Evolutionary conservation across 192 early-diverging fungal genomes (phyloP), one percentile per base, ranked within the genome.

Genomic region (Blastocladiella britannica): DNA sequence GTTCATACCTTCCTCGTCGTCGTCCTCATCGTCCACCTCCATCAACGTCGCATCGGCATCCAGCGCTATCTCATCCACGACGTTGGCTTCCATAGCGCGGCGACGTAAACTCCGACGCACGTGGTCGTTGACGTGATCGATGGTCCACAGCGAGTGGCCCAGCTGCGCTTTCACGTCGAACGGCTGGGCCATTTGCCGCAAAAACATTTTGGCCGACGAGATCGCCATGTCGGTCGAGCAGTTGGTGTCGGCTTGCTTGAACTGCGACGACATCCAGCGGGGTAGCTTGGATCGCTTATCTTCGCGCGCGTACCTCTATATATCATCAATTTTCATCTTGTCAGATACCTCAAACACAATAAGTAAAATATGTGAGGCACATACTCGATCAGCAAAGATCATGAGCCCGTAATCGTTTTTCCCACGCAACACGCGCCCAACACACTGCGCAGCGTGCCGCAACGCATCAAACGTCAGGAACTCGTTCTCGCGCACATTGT

Each of bases 391-490:
- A 1, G 92, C 92, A 77, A 99, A 87, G 29, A 99, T 81, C 96
- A 99, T 99, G 52, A 99, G 65, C 23, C 96, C 96, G 60, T 99
- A 99, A 69, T 99, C 96, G 0, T 84, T 89, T 64, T 99, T 99
- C 59, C 96, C 96, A 31, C 96, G 76, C 61, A 99, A 57, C 30
- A 97, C 96, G 53, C 96, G 79, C 24, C 96, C 96, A 22, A 99
- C 85, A 69, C 96, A 99, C 72, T 99, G 96, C 15, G 96, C 93
- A 58, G 92, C 96, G 71, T 99, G 96, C 5, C 96, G 82, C 70
- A 99, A 82, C 0, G 96, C 96, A 60, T 99, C 96, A 71, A 99
- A 99, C 0, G 96, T 94, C 62, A 99, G 65, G 68, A 97, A 99
- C 63, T 99, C 96, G 64, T 93, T 99, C 69, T 99, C 96, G 30